Base-by-base conservation (phyloP, 106 monocot species). In the Dioscorea dumetorum region DNA sequence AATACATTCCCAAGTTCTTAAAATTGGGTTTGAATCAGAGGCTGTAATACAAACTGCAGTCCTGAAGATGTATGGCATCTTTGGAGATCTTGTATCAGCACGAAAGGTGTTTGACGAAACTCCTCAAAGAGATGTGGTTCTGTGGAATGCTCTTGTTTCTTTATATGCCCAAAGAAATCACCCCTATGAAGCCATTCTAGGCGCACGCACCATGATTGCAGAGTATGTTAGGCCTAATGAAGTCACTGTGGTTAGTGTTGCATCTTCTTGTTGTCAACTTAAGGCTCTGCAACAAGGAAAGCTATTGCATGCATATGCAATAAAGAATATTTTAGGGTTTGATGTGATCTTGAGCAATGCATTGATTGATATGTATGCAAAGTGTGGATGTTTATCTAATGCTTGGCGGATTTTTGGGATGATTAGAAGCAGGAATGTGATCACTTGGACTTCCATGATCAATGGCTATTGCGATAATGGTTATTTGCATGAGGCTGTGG, bases 401-500 rank as follows among this genome's bases (percentile, higher is more conserved):
- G 78, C 78, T 8, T 41, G 56, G 0, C 33, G 5, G 21, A n/a
- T 73, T 23, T 78, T 78, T 35, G 24, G 19, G 5, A 28, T 21
- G n/a, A 67, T 78, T 60, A 52, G 28, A 1, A 24, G 13, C 28
- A 67, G 67, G 32, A 73, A 49, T 28, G n/a, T 21, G 8, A 71
- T 78, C 20, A 61, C 72, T 2, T 78, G 78, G 73, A 78, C 78
- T 61, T 61, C 66, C 22, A 67, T 78, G 57, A 78, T 78, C 24
- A 72, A 68, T 62, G 78, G 53, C 7, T 78, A 68, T 16, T 17
- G 56, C 12, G 61, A 61, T 18, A 68, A 63, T 50, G 61, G n/a
- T 17, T 21, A 5, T 51, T 31, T 28, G 5, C 0, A 3, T 5
- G 70, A 70, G 35, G 79, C 79, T 0, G 12, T 80, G 22, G 12